Evolutionary conservation across 2,329 filamentous ascomycete species (phyloP), one percentile per base, ranked within the genome.

Genomic region (Alternaria angustiovoidea): DNA sequence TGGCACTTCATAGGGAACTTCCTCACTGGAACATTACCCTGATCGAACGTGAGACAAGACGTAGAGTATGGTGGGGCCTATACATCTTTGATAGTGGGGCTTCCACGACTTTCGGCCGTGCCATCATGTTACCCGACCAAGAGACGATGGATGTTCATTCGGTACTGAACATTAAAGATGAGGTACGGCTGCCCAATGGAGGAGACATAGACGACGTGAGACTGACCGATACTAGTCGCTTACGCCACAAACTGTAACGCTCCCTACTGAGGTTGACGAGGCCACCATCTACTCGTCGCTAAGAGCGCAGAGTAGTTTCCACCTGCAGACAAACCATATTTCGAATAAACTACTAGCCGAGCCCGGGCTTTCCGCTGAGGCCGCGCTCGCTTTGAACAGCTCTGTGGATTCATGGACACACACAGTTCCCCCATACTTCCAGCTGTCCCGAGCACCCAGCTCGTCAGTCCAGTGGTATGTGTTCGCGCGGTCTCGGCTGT

Each of bases 21-120:
- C 69, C 69, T 7, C 69, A 72, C 56, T 72, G 69, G 69, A 69
- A 69, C 11, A 70, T 72, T 22, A 70, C 66, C 30, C 62, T 71
- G 11, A 63, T 71, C 30, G 69, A 72, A 44, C 68, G 69, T 20
- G 69, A 72, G 48, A 65, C 65, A 8, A 61, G 69, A 48, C 66
- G 69, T 16, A 59, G 69, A 57, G 65, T 68, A 9, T 72, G 68
- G 66, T 72, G 69, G 69, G 68, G 68, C 5, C 20, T 72, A 16
- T 72, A 69, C 28, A 69, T 72, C 8, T 72, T 72, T 47, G 69
- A 72, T 28, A 72, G 69, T 39, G 69, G 69, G 22, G 69, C 69
- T 12, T 72, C 69, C 20, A 72, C 67, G 1, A 72, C 69, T 8
- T 71, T 72, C 18, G 69, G 68, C 7, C 62, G 69, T 42, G 65